Conservation (phyloP, 257 asterid species). For the Echium plantagineum region DNA sequence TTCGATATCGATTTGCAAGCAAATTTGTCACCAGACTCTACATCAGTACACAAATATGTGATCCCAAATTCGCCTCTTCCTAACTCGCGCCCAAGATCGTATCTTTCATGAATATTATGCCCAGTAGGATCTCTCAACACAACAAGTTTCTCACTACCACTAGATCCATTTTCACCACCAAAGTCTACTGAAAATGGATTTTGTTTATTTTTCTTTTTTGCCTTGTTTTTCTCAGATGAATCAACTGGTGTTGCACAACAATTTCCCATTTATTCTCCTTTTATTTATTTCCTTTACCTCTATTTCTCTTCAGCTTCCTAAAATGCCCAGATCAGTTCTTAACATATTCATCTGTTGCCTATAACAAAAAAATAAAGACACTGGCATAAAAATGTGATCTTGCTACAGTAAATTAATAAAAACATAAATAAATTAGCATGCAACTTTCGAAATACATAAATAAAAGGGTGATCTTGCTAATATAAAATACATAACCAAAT, state of each 20-base stretch:
- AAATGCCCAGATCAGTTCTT: too few relatives aligned
- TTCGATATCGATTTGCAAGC: conserved; percentile 61
- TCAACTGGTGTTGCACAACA: conserved; percentile 42
- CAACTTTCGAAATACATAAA: conserved; percentile 1
- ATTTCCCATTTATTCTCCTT: conserved; percentile 40
- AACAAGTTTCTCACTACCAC: conserved; percentile 25
- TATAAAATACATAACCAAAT: too few relatives aligned
- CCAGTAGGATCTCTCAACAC: conserved; percentile 53
- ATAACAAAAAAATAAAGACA: conserved; percentile 5
- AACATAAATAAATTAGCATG: neutral
- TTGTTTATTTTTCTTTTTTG: conserved; percentile 29
- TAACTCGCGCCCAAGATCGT: conserved; percentile 46
- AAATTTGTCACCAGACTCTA: conserved; percentile 25
- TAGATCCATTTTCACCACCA: conserved; percentile 30
- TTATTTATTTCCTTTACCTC: conserved; percentile 11
- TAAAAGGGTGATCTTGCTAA: neutral
- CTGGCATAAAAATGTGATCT: neutral
- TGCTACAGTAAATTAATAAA: neutral
- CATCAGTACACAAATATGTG: conserved; percentile 45
- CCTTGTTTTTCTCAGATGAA: conserved; percentile 23
- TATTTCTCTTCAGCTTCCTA: too few relatives aligned
- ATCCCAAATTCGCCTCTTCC: conserved; percentile 70
- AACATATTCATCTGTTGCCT: neutral
- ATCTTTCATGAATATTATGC: conserved; percentile 27
- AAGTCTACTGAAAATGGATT: conserved; percentile 45